phyloP scores from a whole-genome alignment of 441 rosid species.

The Adansonia rubrostipa region DNA sequence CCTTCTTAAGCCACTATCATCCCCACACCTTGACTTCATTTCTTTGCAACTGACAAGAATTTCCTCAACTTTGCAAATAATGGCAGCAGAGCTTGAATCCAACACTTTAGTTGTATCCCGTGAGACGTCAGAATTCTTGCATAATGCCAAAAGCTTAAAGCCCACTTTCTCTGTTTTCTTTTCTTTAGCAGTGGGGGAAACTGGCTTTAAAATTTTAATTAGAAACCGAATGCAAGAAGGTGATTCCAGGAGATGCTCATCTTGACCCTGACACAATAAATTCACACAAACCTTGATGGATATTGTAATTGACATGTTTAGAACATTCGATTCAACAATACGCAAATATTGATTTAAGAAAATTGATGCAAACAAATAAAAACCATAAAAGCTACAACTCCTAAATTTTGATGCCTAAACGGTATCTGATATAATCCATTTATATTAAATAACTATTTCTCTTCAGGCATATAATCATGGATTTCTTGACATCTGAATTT shows the following conservation, averaged over 20 bases:
- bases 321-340: not conserved
- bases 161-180: constrained; percentile 71
- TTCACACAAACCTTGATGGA: constrained; percentile 26
- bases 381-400: not conserved
- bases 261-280: constrained; percentile 70
- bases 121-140: constrained; percentile 53
- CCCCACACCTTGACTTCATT: constrained; percentile 49
- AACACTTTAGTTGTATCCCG: constrained; percentile 49
- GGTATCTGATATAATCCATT: no score
- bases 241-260: constrained; percentile 83
- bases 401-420: not conserved
- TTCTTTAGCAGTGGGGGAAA: constrained; percentile 48
- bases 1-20: constrained; percentile 48
- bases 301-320: not conserved
- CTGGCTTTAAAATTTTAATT: constrained; percentile 83
- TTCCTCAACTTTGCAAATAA: constrained; percentile 73
- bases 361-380: not conserved
- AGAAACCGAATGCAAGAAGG: constrained; percentile 70
- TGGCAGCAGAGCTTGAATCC: constrained; percentile 64
- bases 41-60: constrained; percentile 81
- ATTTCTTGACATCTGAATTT: constrained; percentile 1
- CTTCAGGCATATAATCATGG: not conserved
- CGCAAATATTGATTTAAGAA: no score
- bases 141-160: constrained; percentile 72
- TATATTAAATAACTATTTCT: no score